These are phyloP conservation scores for Rostrohypoxylon terebratum DNA, from an alignment of 495 filamentous ascomycete genomes.

Conservation along the genomic window DNA sequence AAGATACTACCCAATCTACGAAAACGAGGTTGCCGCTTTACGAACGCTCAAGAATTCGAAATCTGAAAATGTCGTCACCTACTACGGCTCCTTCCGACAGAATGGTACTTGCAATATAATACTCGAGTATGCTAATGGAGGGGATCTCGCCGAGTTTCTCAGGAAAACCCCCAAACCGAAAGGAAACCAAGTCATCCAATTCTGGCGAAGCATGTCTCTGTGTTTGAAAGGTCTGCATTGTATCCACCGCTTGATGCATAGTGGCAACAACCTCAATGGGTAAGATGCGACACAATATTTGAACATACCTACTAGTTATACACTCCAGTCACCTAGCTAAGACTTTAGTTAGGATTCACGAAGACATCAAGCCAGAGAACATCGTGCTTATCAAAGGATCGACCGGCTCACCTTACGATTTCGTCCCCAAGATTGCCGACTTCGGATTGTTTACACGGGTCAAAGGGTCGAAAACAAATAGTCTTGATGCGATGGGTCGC, in stretches of 20 bases:
- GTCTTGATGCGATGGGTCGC: slow-evolving; percentile 39
- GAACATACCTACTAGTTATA: neutral
- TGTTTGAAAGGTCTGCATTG: slow-evolving; percentile 51
- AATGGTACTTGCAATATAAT: slow-evolving; percentile 55
- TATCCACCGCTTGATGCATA: slow-evolving; percentile 52
- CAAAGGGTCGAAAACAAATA: slow-evolving; percentile 18
- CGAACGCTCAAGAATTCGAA: slow-evolving; percentile 45
- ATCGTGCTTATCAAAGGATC: slow-evolving; percentile 52
- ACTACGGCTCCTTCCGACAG: slow-evolving; percentile 58
- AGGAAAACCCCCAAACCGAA: slow-evolving; percentile 36
- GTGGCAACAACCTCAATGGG: slow-evolving; percentile 14
- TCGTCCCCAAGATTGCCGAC: slow-evolving; percentile 56
- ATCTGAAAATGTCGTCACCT: slow-evolving; percentile 54
- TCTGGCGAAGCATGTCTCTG: slow-evolving; percentile 58
- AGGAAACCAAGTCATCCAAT: slow-evolving; percentile 52
- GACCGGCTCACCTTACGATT: slow-evolving; percentile 45
- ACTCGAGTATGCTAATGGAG: slow-evolving; percentile 60
- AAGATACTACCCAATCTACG: slow-evolving; percentile 48
- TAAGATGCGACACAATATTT: neutral
- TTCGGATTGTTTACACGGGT: slow-evolving; percentile 52
- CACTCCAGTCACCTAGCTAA: slow-evolving; percentile 16
- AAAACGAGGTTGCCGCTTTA: slow-evolving; percentile 54
- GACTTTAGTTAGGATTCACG: slow-evolving; percentile 49
- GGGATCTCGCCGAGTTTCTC: slow-evolving; percentile 58
- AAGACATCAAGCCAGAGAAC: slow-evolving; percentile 57